phyloP scores from a whole-genome alignment of 225 moss, liverwort and hornwort species.

The Sphagnum tenellum region DNA sequence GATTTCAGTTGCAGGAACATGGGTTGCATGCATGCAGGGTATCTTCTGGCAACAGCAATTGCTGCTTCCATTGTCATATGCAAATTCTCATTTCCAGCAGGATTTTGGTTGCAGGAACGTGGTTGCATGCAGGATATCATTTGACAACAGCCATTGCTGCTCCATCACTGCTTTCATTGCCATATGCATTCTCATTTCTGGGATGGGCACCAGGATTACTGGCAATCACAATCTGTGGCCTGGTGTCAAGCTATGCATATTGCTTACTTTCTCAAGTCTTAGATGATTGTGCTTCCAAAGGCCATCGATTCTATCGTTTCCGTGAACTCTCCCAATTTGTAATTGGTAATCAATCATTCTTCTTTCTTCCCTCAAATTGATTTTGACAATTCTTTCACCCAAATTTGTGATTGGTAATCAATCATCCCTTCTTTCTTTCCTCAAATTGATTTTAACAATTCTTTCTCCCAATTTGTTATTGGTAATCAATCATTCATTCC shows the following conservation, averaged over 20 bases:
- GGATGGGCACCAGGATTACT: conserved; percentile 47
- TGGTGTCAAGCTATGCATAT: conserved; percentile 49
- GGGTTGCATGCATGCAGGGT: no score
- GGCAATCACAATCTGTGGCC: conserved; percentile 33
- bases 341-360: conserved; percentile 16
- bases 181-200: conserved; percentile 38
- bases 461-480: no score
- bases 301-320: conserved; percentile 43
- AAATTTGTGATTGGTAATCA: no score
- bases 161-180: conserved; percentile 42
- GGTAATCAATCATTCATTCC: no score
- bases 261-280: conserved; percentile 37
- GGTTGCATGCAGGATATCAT: conserved; percentile 56
- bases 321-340: conserved; percentile 44
- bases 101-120: conserved; percentile 25
- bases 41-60: no score
- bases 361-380: no score
- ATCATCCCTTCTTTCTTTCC: no score
- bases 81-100: no score
- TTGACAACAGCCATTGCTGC: conserved; percentile 55
- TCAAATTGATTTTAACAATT: no score
- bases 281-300: conserved; percentile 34
- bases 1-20: no score
- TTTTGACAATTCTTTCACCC: no score
- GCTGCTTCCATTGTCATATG: no score